phyloP scores from a whole-genome alignment of 2,329 filamentous ascomycete species.

The Chaetomiaceae sp. region DNA sequence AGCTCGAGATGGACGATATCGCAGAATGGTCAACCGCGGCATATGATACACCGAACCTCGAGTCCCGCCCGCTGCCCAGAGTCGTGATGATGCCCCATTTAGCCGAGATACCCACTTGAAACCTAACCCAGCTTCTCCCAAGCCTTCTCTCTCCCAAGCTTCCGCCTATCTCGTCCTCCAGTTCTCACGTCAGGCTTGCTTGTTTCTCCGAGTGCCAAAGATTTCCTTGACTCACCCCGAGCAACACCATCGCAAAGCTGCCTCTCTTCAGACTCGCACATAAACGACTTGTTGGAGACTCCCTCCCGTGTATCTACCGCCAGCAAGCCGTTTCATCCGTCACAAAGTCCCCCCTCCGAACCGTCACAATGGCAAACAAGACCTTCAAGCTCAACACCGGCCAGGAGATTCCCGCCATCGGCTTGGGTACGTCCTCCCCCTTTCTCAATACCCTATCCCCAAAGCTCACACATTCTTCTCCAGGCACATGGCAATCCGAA shows the following conservation, averaged over 20 bases:
- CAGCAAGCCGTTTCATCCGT: not conserved
- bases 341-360: not conserved
- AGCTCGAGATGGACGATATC: too few relatives aligned
- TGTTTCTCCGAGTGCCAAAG: not conserved
- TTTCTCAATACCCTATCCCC: conserved; percentile 2
- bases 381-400: conserved; percentile 63
- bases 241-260: conserved; percentile 3
- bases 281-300: not conserved
- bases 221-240: not conserved
- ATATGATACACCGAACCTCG: conserved; percentile 8
- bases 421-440: conserved; percentile 47
- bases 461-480: not conserved
- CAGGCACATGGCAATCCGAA: conserved; percentile 62
- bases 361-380: conserved; percentile 47
- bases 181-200: too few relatives aligned
- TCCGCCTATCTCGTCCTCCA: conserved; percentile 5
- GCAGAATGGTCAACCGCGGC: not conserved
- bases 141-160: conserved; percentile 1
- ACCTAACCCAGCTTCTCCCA: not conserved
- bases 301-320: not conserved
- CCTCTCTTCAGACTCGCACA: not conserved
- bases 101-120: conserved; percentile 20
- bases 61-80: not conserved
- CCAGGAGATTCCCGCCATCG: conserved; percentile 58
- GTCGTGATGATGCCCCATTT: conserved; percentile 15